Evolutionary conservation across 148 eudicot species (phyloP), one percentile per base, ranked within the genome.

Genomic region (Rhododendron griersonianum): DNA sequence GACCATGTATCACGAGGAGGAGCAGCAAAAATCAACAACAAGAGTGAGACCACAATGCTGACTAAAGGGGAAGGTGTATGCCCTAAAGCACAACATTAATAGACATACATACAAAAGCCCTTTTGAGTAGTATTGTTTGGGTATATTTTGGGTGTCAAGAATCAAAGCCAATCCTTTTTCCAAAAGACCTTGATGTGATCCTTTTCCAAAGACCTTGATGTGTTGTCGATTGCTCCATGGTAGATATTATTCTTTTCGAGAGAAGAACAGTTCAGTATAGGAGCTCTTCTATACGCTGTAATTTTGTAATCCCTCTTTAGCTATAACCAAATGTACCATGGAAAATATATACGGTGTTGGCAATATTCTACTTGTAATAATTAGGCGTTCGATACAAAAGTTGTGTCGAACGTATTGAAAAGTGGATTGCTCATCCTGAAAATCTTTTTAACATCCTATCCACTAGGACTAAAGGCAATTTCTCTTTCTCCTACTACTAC

Each of bases 1-100:
- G 59, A 79, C 82, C 82, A 79, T 79, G 10, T 8, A 11, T 48
- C 82, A 79, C 82, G 82, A 79, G 82, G 82, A 79, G 82, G 35
- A 2, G 18, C 53, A 78, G 45, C 15, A n/a, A 45, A 2, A 21
- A 41, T 23, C 30, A 35, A 3, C 44, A 45, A 48, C 53, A 44
- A 50, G 57, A 19, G 39, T 71, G 57, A 79, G 82, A 79, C 82
- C 82, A 48, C 57, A 48, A 28, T 79, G 82, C 57, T 79, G 57
- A n/a, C 30, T 48, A 79, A 47, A 79, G 19, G 53, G 53, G 82
- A 47, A 79, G 37, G 10, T 78, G 57, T 48, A 79, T 47, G 57
- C 35, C 82, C 37, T 45, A 79, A 47, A 79, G 59, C 35, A 6
- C 55, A 47, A 48, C 82, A 41, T 41, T 41, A 48, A 11, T 45